Percentiles rank a stretch among this genome's conserved stretches.
Evolutionary conservation across 441 rosid genomes (phyloP).

Genomic region (Corymbia citriodora): DNA sequence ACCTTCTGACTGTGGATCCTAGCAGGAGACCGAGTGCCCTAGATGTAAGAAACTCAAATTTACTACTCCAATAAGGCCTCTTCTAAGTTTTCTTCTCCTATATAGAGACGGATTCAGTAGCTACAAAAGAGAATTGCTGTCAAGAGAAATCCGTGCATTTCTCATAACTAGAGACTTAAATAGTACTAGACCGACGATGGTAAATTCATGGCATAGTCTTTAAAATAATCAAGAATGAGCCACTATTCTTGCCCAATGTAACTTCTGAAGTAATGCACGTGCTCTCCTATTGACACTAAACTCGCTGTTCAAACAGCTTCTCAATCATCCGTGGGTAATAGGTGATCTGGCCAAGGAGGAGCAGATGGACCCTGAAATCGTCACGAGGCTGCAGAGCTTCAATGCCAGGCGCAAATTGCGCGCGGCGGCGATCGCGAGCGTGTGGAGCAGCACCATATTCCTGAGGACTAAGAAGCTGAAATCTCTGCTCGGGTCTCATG

Average conservation of each 20-base stretch:
- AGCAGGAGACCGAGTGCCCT: conserved; percentile 55
- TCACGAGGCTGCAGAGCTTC: conserved; percentile 49
- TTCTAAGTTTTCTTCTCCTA: background rate
- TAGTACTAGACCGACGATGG: background rate
- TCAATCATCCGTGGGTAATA: conserved; percentile 61
- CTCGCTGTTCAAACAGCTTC: conserved; percentile 28
- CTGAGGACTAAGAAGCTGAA: conserved; percentile 62
- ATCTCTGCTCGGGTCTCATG: conserved; percentile 46
- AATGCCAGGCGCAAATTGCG: conserved; percentile 62
- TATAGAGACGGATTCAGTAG: background rate
- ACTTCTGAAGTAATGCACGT: background rate
- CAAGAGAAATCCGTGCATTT: background rate
- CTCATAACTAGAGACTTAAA: background rate
- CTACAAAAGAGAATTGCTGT: background rate
- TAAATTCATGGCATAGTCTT: background rate
- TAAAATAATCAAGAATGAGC: background rate
- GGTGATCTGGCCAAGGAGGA: conserved; percentile 67
- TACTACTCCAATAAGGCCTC: background rate
- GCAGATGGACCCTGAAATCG: conserved; percentile 64
- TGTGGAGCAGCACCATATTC: conserved; percentile 54
- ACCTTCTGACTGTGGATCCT: conserved; percentile 63
- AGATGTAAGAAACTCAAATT: conserved; percentile 22
- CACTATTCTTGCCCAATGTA: background rate
- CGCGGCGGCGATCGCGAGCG: conserved; percentile 68
- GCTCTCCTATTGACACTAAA: background rate